Evolutionary conservation across 2,329 filamentous ascomycete genomes (phyloP).

Genomic region (Pseudogymnoascus sp.): DNA sequence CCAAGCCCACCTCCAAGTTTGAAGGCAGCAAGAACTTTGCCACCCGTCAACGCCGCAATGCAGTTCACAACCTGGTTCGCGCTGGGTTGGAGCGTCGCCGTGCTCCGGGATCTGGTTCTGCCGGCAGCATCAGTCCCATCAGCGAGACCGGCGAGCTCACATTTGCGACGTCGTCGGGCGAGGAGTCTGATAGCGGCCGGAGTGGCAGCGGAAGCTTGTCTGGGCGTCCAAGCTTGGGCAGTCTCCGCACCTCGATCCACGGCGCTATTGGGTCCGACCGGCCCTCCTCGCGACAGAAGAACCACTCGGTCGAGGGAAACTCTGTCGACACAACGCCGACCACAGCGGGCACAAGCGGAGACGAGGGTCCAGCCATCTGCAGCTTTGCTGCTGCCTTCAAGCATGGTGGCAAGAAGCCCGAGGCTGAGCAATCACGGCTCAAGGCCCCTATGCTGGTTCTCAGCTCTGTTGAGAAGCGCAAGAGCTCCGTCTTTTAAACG

Average conservation of each 20-base stretch:
- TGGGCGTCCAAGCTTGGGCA: slow-evolving; percentile 58
- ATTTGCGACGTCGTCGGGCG: slow-evolving; percentile 60
- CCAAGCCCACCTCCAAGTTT: slow-evolving; percentile 83
- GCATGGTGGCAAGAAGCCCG: slow-evolving; percentile 48
- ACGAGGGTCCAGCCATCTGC: slow-evolving; percentile 46
- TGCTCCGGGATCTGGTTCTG: slow-evolving; percentile 58
- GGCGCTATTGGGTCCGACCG: slow-evolving; percentile 84
- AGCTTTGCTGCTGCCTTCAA: slow-evolving; percentile 62
- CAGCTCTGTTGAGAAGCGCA: slow-evolving; percentile 84
- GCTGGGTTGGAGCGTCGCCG: slow-evolving; percentile 78
- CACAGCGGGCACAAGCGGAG: slow-evolving; percentile 57
- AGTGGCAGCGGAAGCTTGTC: slow-evolving; percentile 74
- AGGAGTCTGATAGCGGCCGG: slow-evolving; percentile 60
- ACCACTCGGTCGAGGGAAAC: slow-evolving; percentile 45
- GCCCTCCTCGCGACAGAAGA: slow-evolving; percentile 61
- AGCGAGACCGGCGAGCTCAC: slow-evolving; percentile 67
- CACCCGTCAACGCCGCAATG: slow-evolving; percentile 81
- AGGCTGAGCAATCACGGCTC: slow-evolving; percentile 55
- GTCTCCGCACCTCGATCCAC: slow-evolving; percentile 67
- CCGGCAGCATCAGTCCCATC: slow-evolving; percentile 77
- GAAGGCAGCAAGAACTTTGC: slow-evolving; percentile 98
- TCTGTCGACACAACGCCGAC: slow-evolving; percentile 44
- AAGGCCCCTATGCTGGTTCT: slow-evolving; percentile 82
- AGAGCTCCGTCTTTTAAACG: slow-evolving; percentile 53
- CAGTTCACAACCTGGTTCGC: slow-evolving; percentile 83